These are phyloP conservation scores for Geotrichum carabidarum DNA, from an alignment of 1,139 yeast genomes.

Conservation along the genomic window DNA sequence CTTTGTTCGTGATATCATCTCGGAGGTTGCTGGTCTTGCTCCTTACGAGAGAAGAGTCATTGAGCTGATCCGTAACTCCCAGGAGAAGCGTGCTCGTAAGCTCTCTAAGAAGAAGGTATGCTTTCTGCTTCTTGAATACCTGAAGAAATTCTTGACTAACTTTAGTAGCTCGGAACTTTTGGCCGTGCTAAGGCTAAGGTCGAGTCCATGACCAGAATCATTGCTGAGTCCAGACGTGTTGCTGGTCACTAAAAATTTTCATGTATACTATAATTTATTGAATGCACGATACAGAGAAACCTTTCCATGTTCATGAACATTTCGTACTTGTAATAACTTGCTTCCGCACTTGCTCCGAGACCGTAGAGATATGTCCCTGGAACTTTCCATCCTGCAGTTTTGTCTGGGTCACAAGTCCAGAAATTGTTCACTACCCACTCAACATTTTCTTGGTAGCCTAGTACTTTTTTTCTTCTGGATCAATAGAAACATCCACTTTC, in stretches of 20 bases:
- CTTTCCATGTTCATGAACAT: background rate
- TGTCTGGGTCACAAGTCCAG: background rate
- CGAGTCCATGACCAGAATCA: slow-evolving; percentile 95
- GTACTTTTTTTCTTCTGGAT: background rate
- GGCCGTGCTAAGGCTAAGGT: slow-evolving; percentile 99
- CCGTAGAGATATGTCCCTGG: background rate
- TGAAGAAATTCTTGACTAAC: background rate
- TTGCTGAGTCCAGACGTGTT: slow-evolving; percentile 92
- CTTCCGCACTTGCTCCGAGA: background rate
- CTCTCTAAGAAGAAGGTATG: slow-evolving; percentile 89
- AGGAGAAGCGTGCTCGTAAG: slow-evolving; percentile 99
- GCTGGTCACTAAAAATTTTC: slow-evolving; percentile 29
- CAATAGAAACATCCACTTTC: slow-evolving; percentile 10
- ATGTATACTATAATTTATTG: slow-evolving; percentile 20
- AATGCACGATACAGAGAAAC: slow-evolving; percentile 24
- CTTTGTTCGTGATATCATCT: slow-evolving; percentile 91
- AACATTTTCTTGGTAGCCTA: too few relatives aligned
- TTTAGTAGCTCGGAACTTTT: slow-evolving; percentile 82
- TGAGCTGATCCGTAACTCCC: slow-evolving; percentile 99
- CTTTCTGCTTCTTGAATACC: background rate
- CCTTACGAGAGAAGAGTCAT: slow-evolving; percentile 99
- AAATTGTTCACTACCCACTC: slow-evolving; percentile 2
- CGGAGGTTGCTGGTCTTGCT: slow-evolving; percentile 97
- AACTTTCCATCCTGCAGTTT: background rate
- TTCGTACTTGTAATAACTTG: background rate